Evolutionary conservation across 148 eudicot species (phyloP).

Genomic region (Euryodendron excelsum): DNA sequence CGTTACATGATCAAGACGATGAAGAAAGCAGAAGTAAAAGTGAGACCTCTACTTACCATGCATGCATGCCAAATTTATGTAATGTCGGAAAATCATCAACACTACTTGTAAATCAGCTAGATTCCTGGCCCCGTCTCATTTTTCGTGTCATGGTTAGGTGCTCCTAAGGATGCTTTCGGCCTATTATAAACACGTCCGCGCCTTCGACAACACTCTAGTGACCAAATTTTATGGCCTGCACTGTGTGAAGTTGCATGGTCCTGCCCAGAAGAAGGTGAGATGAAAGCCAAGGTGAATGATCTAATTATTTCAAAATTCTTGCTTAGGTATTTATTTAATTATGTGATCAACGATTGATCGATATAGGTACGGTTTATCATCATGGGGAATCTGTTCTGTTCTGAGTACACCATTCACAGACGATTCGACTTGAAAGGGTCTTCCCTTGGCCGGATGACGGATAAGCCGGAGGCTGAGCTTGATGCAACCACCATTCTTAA

Average conservation of each 20-base stretch:
- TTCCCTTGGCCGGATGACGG: slow-evolving; percentile 86
- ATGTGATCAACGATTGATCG: slow-evolving; percentile 2
- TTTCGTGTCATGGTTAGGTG: slow-evolving; percentile 50
- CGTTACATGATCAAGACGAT: slow-evolving; percentile 98
- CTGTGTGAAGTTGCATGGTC: slow-evolving; percentile 83
- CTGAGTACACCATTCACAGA: slow-evolving; percentile 71
- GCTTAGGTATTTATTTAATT: too few species aligned
- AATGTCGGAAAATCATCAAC: too few species aligned
- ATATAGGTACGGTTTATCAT: slow-evolving; percentile 89
- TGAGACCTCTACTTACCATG: slow-evolving; percentile 23
- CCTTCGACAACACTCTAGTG: slow-evolving; percentile 82
- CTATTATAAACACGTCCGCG: slow-evolving; percentile 79
- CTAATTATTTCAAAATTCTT: too few species aligned
- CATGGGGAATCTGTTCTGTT: slow-evolving; percentile 91
- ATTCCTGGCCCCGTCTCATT: too few species aligned
- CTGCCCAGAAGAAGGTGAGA: slow-evolving; percentile 87
- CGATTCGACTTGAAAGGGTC: slow-evolving; percentile 95
- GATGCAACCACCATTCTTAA: slow-evolving; percentile 89
- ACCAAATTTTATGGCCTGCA: slow-evolving; percentile 87
- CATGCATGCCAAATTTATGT: too few species aligned
- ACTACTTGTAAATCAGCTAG: too few species aligned
- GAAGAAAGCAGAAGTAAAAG: slow-evolving; percentile 92
- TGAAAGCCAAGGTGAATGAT: background rate
- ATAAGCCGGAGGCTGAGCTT: slow-evolving; percentile 79
- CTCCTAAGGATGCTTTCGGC: slow-evolving; percentile 86